Evolutionary conservation across 108 stramenopile species (phyloP).

Genomic region (Skeletonema costatum): DNA sequence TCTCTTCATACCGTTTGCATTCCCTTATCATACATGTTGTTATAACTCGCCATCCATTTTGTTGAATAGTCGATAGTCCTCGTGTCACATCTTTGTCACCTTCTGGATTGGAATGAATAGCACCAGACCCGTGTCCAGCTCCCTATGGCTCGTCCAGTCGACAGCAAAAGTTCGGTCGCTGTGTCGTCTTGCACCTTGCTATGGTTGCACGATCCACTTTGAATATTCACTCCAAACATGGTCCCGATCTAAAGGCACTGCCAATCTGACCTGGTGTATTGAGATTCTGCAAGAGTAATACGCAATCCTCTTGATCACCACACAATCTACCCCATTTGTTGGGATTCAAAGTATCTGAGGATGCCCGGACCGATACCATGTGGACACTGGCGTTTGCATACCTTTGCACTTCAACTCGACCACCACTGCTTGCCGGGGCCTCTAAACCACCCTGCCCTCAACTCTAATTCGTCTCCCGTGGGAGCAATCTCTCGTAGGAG

Average conservation of each 20-base stretch:
- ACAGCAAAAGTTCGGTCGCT: constrained; percentile 49
- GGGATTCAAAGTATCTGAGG: constrained; percentile 45
- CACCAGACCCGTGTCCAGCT: constrained; percentile 49
- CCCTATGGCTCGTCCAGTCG: constrained; percentile 59
- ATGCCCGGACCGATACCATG: constrained; percentile 54
- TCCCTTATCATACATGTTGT: neutral
- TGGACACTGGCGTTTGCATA: constrained; percentile 21
- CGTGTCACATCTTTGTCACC: constrained; percentile 48
- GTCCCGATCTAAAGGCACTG: constrained; percentile 55
- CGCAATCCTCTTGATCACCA: constrained; percentile 58
- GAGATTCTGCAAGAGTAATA: constrained; percentile 42
- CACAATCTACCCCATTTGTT: constrained; percentile 49
- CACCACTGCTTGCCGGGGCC: constrained; percentile 27
- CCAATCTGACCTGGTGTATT: constrained; percentile 38
- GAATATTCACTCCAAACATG: constrained; percentile 57
- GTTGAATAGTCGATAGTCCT: constrained; percentile 25
- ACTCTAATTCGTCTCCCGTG: constrained; percentile 25
- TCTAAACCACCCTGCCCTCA: constrained; percentile 49
- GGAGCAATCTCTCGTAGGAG: constrained; percentile 36
- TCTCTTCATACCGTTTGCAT: constrained; percentile 37
- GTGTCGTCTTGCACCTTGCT: constrained; percentile 43
- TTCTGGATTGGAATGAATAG: constrained; percentile 34
- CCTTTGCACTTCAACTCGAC: constrained; percentile 36
- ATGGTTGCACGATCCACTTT: neutral
- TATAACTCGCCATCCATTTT: constrained; percentile 36